Evolutionary conservation across 1,284 basidiomycete species (phyloP), one percentile per base, ranked within the genome.

Genomic region (Ceratobasidium sp.): DNA sequence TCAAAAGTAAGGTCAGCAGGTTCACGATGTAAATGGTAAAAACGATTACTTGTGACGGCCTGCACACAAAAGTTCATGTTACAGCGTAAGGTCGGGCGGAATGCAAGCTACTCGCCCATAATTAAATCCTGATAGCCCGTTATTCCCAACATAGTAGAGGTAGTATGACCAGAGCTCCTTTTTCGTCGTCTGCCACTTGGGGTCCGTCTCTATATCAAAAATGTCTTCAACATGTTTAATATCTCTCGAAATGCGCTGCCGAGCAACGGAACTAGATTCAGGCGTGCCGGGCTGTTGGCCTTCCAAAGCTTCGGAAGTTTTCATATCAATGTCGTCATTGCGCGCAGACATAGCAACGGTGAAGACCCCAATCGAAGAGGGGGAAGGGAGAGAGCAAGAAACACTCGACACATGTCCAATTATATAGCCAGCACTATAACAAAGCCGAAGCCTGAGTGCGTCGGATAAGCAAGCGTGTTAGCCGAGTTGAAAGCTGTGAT

Each of bases 131-230:
- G 90, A 88, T 30, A 93, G 85, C 1, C 93, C 93, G 65, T 89
- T 92, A 81, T 93, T 93, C 52, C 92, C 93, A 85, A 93, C 85
- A 81, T 92, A 93, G 81, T 91, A 94, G 66, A 91, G 81, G 84
- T 93, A 93, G 83, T 92, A 93, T 0, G 91, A 87, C 91, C 90
- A 93, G 20, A 93, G 87, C 81, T 92, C 91, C 20, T 82, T 79
- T 27, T 87, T 87, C 16, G 87, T 88, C 3, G 91, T 92, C 12
- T 86, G 87, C 84, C 85, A 86, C 78, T 67, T 74, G n/a, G 71
- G 71, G 46, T 74, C 59, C 44, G 59, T 74, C 35, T 74, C 71
- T 48, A 74, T 74, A 33, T 74, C 71, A 23, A 74, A 74, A 57
- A 74, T 74, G 27, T 74, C 60, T 41, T 74, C 71, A 16, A 52